Conservation (phyloP, 805 yeast species). For the Saccharomyces eubayanus region DNA sequence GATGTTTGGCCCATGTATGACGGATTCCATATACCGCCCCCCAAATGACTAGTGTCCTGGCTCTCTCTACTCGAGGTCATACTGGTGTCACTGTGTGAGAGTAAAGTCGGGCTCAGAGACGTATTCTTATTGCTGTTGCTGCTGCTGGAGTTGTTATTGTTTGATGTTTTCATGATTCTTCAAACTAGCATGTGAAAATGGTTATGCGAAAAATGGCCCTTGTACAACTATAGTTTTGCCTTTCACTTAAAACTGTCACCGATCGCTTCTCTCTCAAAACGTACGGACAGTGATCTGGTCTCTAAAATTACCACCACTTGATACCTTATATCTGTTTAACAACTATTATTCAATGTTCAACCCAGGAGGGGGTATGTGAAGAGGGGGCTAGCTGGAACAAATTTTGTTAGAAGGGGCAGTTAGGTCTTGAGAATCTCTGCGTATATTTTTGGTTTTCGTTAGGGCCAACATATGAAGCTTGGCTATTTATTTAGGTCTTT, state of each 20-base stretch:
- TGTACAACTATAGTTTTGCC: background rate
- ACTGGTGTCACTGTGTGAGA: background rate
- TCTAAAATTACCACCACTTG: background rate
- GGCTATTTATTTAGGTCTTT: too few species aligned
- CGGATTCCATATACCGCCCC: conserved; percentile 13
- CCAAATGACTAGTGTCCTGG: background rate
- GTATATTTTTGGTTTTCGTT: too few species aligned
- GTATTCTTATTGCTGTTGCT: conserved; percentile 3
- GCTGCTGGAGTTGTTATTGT: conserved; percentile 4
- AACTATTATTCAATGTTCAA: background rate
- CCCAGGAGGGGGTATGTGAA: background rate
- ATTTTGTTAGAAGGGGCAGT: background rate
- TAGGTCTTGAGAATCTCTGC: too few species aligned
- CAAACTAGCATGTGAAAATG: background rate
- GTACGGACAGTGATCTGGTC: too few species aligned
- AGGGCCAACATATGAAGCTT: too few species aligned
- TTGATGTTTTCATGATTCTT: conserved; percentile 2
- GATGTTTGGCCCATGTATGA: conserved; percentile 7
- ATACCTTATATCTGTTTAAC: background rate
- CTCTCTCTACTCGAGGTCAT: background rate
- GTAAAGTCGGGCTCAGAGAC: conserved; percentile 1
- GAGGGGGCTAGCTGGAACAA: background rate
- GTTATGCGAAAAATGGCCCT: background rate
- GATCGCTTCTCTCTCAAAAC: background rate
- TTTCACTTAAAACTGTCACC: background rate